Evolutionary conservation across 2,329 filamentous ascomycete species (phyloP), one percentile per base, ranked within the genome.

Genomic region (Claviceps citrina): DNA sequence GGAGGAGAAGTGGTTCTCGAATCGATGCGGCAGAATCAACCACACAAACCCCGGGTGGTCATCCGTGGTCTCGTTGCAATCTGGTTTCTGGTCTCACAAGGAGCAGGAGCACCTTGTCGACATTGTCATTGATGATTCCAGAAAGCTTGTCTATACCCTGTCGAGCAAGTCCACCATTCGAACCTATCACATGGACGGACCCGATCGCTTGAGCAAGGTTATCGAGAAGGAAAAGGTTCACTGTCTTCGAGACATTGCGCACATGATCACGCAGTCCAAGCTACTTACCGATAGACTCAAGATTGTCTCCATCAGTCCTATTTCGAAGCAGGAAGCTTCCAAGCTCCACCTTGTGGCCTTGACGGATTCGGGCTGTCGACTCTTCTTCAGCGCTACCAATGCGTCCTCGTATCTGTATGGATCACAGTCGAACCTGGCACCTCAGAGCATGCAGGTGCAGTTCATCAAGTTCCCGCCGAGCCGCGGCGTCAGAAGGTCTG

Each of bases 381-480:
- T 98, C 4, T 96, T 91, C 57, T 70, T 98, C 40, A 96, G 86
- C 54, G 85, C 89, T 5, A 94, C 86, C 0, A 81, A 81, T 47
- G 81, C 84, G 15, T 74, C 76, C 2, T 81, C 69, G 0, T 78
- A 80, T 62, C 72, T 69, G 56, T 67, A 75, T 24, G 71, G 70
- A 12, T 71, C 72, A 18, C 68, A 73, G 16, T 70, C 73, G 7
- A 78, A 70, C 43, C 58, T 68, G 43, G 78, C 83, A 0, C 87
- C 91, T 1, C 87, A 84, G 50, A 95, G 85, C 60, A 95, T 98
- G 85, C 87, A 95, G 59, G 78, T 95, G n/a, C 82, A 93, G 50
- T 91, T 93, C 54, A 84, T 98, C 59, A 93, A 91, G 55, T 93
- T 94, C 43, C 91, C 93, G 1, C 91, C 91, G 41, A 59, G 54